Base-by-base conservation (phyloP, 208 protist genomes). In the Trichomonas gallinae region DNA sequence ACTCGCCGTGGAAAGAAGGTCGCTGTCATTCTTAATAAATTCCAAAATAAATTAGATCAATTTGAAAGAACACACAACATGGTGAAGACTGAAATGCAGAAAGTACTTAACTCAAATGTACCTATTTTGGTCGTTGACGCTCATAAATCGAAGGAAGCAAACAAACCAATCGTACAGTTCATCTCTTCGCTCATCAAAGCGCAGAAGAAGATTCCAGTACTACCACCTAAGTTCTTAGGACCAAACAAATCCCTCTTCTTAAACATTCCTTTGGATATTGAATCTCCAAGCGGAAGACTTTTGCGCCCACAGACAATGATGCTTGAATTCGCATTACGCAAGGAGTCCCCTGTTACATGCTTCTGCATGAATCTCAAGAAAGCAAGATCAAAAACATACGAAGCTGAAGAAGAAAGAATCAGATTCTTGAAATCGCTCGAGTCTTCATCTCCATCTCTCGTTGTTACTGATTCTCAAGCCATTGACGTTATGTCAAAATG, bases 381-480 rank as follows among this genome's bases (percentile, higher is more conserved):
- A n/a, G 97, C 96, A 46, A 87, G 97, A 45, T 96, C 63, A 11
- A 34, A 96, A 3, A 63, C 9, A 2, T 23, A 51, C 4, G 42
- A 96, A 36, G 6, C 81, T 49, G 97, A 98, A 58, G 31, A 96
- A 23, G 21, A 96, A 15, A 40, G 97, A 31, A 21, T 21, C 2
- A 4, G 58, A n/a, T 98, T 97, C 34, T 34, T 42, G 15, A 89
- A 96, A 4, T 40, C 23, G 1, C 10, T 98, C 0, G 49, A 93
- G 21, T 51, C 87, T 0, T n/a, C 97, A 0, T 45, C 10, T 21
- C 34, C 72, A 23, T 51, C 58, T 10, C 96, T 98, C 15, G 46
- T 98, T 34, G 97, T 98, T 23, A 98, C 97, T 26, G 97, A 98
- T 49, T 97, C 97, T 9, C 97, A 98, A 58, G 97, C 97, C 11